Evolutionary conservation across 2,329 filamentous ascomycete genomes (phyloP).

Genomic region (Diaporthe velutina): DNA sequence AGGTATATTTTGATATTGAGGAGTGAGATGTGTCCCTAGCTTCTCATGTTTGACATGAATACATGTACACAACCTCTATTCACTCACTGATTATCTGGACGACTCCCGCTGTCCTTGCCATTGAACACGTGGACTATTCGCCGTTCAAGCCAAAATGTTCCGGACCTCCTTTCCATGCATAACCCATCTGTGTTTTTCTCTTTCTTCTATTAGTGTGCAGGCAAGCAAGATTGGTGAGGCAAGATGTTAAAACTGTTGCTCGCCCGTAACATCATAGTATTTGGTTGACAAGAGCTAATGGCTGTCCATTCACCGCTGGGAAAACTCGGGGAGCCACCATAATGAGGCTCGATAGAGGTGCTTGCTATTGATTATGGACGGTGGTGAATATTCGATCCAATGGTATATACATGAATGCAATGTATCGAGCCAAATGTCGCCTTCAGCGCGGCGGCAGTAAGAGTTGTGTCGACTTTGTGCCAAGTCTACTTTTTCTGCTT

Average conservation of each 20-base stretch:
- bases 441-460: not conserved
- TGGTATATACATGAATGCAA: not conserved
- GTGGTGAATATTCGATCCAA: not conserved
- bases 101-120: too few relatives aligned
- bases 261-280: not conserved
- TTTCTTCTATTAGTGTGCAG: too few relatives aligned
- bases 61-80: not conserved
- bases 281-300: not conserved
- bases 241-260: too few relatives aligned
- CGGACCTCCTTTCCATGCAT: too few relatives aligned
- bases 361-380: not conserved
- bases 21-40: slow-evolving; percentile 36
- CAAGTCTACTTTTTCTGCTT: not conserved
- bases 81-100: too few relatives aligned
- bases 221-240: too few relatives aligned
- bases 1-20: slow-evolving; percentile 66
- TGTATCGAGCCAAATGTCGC: not conserved
- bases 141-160: too few relatives aligned
- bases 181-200: too few relatives aligned
- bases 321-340: not conserved
- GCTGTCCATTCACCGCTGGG: not conserved
- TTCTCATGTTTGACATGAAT: not conserved
- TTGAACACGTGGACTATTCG: too few relatives aligned
- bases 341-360: not conserved
- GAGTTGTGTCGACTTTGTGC: not conserved